Evolutionary conservation across 2,329 filamentous ascomycete species (phyloP).

Genomic region (Fusarium sororula): DNA sequence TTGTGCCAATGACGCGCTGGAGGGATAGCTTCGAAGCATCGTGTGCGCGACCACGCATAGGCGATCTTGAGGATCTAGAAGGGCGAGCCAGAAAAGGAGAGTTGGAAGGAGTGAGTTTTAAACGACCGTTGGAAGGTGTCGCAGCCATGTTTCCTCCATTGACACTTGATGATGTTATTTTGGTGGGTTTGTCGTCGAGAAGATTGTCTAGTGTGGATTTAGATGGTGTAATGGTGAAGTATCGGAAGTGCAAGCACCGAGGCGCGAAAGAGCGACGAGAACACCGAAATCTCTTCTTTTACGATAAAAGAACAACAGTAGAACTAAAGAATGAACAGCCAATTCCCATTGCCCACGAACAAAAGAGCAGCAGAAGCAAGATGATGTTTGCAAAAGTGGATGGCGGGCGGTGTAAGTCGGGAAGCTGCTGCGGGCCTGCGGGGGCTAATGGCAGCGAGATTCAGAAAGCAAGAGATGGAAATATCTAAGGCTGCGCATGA

Average conservation of each 20-base stretch:
- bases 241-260: not conserved
- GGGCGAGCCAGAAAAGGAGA: constrained; percentile 74
- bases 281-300: not conserved
- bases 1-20: constrained; percentile 89
- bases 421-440: constrained; percentile 36
- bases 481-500: constrained; percentile 24
- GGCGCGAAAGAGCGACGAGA: not conserved
- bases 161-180: constrained; percentile 42
- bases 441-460: constrained; percentile 24
- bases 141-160: constrained; percentile 68
- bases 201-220: constrained; percentile 6
- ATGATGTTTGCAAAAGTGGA: constrained; percentile 40
- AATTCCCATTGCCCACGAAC: constrained; percentile 15
- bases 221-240: constrained; percentile 16
- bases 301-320: constrained; percentile 1
- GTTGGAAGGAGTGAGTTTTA: constrained; percentile 79
- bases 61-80: constrained; percentile 69
- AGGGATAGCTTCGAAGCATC: constrained; percentile 74
- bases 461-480: constrained; percentile 21
- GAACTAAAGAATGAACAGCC: not conserved
- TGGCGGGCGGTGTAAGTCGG: constrained; percentile 43
- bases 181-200: constrained; percentile 17
- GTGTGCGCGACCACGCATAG: constrained; percentile 60
- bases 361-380: constrained; percentile 13
- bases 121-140: constrained; percentile 65